Base-by-base conservation (phyloP, 2,329 filamentous ascomycete genomes). In the Phaeoacremonium minimum region DNA sequence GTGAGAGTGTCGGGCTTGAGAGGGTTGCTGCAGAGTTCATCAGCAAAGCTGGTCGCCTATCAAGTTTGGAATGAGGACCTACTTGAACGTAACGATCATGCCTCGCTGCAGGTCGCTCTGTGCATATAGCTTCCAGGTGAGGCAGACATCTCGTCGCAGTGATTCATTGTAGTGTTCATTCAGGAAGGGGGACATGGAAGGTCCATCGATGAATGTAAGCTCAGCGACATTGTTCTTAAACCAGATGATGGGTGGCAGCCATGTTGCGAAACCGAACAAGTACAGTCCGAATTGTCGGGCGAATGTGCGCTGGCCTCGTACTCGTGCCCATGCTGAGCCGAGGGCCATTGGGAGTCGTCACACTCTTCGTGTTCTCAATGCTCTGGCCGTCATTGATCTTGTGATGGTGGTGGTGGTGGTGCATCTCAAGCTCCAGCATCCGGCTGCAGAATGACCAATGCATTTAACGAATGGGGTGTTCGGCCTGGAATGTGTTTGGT, bases 181-280 rank as follows among this genome's bases (percentile, higher is more conserved):
- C 37, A 91, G 65, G 43, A 80, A 83, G 2, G 87, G 87, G 37
- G 83, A 83, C 87, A 93, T 93, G 15, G 83, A 88, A 15, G 68
- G 58, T 3, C 81, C 81, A 22, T 67, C 67, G 41, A 85, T 74
- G 40, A 64, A 61, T 4, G 71, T 73, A 30, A 81, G 43, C 46
- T 80, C 75, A 15, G 71, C 75, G 26, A 85, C 70, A 48, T 80
- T 68, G 20, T 72, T 63, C 49, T 82, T 77, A 62, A 84, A 71
- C 56, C 74, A 76, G 40, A 80, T 69, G 33, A 77, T 61, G 12
- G 77, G 71, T 1, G 81, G 81, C 16, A 83, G 57, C 75, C 80
- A 83, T 16, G 76, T 73, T 35, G 71, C 69, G 41, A 79, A 64
- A 33, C 68, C 66, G 45, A 79, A 57, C 33, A 77, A 59, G 40